These are phyloP conservation scores for Fraxinus paxiana DNA, from an alignment of 305 asterid species.

Conservation along the genomic window DNA sequence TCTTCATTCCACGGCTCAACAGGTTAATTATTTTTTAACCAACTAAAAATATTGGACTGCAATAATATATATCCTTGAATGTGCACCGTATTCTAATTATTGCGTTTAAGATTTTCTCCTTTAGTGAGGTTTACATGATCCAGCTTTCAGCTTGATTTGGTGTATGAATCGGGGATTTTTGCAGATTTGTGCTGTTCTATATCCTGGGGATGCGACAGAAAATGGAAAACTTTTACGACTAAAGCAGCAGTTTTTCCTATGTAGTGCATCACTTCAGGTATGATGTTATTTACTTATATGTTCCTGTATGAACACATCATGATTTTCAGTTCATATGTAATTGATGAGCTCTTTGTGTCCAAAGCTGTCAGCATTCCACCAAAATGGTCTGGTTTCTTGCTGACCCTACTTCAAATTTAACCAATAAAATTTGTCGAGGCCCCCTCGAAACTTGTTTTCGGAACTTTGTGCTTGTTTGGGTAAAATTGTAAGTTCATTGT, in stretches of 20 bases:
- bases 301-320: background rate
- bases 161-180: slow-evolving; percentile 14
- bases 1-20: slow-evolving; percentile 94
- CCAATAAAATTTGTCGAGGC: background rate
- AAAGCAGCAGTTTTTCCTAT: slow-evolving; percentile 95
- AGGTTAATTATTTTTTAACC: slow-evolving; percentile 44
- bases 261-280: slow-evolving; percentile 99
- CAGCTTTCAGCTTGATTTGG: slow-evolving; percentile 7
- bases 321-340: background rate
- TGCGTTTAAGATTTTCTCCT: background rate
- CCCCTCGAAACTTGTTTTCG: background rate
- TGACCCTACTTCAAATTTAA: slow-evolving; percentile 1
- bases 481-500: background rate
- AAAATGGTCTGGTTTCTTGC: background rate
- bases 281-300: slow-evolving; percentile 16
- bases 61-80: background rate
- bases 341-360: slow-evolving; percentile 5
- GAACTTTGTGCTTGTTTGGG: background rate
- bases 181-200: slow-evolving; percentile 95
- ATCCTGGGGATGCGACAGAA: slow-evolving; percentile 98
- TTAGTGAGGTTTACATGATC: background rate
- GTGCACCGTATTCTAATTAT: background rate
- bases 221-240: slow-evolving; percentile 81
- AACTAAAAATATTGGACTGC: slow-evolving; percentile 3
- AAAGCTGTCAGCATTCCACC: background rate